phyloP scores from a whole-genome alignment of 2,329 filamentous ascomycete species.

The Gnomoniopsis sp. region DNA sequence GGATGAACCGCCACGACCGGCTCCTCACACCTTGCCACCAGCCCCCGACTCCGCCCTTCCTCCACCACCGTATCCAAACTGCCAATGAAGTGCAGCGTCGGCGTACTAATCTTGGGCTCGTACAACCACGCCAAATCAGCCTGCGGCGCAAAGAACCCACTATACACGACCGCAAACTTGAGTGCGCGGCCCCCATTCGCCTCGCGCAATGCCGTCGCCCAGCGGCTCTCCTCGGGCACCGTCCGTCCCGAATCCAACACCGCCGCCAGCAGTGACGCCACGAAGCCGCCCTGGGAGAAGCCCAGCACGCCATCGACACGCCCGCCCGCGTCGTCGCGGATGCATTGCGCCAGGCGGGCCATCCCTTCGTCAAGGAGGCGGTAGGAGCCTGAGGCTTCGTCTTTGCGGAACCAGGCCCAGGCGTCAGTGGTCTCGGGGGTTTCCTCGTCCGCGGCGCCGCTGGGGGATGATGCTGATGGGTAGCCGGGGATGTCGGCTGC shows the following conservation, averaged over 20 bases:
- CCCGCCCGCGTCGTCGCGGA: slow-evolving; percentile 59
- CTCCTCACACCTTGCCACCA: slow-evolving; percentile 63
- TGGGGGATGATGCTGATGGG: slow-evolving; percentile 40
- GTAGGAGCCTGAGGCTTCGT: slow-evolving; percentile 64
- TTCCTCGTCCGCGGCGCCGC: slow-evolving; percentile 39
- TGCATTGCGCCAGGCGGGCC: slow-evolving; percentile 54
- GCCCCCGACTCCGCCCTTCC: slow-evolving; percentile 63
- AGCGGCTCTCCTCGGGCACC: slow-evolving; percentile 25
- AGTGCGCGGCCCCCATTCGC: slow-evolving; percentile 47
- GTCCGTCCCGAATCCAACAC: slow-evolving; percentile 55
- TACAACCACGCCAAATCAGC: slow-evolving; percentile 66
- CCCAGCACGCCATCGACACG: slow-evolving; percentile 77
- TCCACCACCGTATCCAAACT: slow-evolving; percentile 85
- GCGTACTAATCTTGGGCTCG: slow-evolving; percentile 71
- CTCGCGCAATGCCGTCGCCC: slow-evolving; percentile 42
- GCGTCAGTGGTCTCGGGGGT: slow-evolving; percentile 49
- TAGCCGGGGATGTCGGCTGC: slow-evolving; percentile 70
- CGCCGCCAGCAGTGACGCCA: slow-evolving; percentile 68
- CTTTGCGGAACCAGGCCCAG: slow-evolving; percentile 79
- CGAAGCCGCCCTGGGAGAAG: slow-evolving; percentile 76
- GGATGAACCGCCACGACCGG: slow-evolving; percentile 66
- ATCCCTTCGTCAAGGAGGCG: slow-evolving; percentile 68
- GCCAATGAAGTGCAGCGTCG: slow-evolving; percentile 78
- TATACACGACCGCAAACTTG: slow-evolving; percentile 74
- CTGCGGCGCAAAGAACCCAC: slow-evolving; percentile 68